phyloP scores from a whole-genome alignment of 108 stramenopile genomes.

The Parmales sp. region DNA sequence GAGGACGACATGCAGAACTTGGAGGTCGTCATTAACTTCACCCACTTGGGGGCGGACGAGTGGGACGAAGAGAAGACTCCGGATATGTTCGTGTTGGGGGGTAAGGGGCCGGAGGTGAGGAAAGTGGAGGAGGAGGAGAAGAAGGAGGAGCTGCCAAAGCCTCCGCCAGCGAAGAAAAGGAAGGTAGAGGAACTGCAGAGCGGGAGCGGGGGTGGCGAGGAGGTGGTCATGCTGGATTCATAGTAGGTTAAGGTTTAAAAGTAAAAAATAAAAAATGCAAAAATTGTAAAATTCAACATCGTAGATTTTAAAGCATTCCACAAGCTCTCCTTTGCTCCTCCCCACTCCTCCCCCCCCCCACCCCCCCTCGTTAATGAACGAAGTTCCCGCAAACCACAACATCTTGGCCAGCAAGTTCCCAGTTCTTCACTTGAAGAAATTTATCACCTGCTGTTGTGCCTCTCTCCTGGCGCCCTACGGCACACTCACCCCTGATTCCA shows the following conservation, averaged over 20 bases:
- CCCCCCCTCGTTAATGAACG: too few species aligned
- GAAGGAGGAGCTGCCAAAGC: too few species aligned
- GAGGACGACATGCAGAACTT: slow-evolving; percentile 84
- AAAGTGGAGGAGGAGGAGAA: not conserved
- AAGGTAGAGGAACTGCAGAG: too few species aligned
- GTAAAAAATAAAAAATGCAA: not conserved
- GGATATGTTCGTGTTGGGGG: slow-evolving; percentile 54
- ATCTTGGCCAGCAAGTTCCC: too few species aligned
- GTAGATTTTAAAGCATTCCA: slow-evolving; percentile 5
- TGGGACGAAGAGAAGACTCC: slow-evolving; percentile 51
- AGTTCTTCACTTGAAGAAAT: too few species aligned
- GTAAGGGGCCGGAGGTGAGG: slow-evolving; percentile 30
- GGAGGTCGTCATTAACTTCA: slow-evolving; percentile 58
- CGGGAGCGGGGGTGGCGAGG: too few species aligned
- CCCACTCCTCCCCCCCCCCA: too few species aligned
- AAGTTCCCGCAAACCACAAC: too few species aligned
- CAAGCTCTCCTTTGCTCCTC: not conserved
- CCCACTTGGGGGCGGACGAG: slow-evolving; percentile 44
- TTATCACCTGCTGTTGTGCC: too few species aligned
- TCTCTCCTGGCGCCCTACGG: too few species aligned
- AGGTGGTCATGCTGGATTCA: slow-evolving; percentile 24
- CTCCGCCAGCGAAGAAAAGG: too few species aligned
- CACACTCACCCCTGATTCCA: too few species aligned
- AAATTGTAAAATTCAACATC: not conserved
- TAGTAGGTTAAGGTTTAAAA: slow-evolving; percentile 13